Evolutionary conservation across 2,329 filamentous ascomycete species (phyloP), one percentile per base, ranked within the genome.

Genomic region (Zymoseptoria pseudotritici): DNA sequence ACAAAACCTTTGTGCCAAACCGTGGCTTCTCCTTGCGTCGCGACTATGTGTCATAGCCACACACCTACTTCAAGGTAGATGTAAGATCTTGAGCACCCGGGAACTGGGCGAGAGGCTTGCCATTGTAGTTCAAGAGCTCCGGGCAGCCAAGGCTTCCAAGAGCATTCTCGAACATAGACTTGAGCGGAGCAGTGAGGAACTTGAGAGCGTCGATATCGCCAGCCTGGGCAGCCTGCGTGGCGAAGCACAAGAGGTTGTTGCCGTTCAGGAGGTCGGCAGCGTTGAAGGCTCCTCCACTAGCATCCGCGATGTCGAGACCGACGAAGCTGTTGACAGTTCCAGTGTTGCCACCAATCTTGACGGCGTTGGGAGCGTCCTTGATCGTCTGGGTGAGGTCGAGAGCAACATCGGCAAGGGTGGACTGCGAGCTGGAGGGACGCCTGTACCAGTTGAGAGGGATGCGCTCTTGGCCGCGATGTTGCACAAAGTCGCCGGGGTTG

Each of bases 211-310:
- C 58, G 26, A 62, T 57, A 24, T 58, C 58, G 6, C 56, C 58
- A 26, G 60, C 60, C 53, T 60, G 56, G 5, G 62, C 62, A 54
- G 61, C 58, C 2, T 22, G 19, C 53, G 62, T 60, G 24, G 62
- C 62, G 54, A 64, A 64, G 54, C 62, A 64, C 24, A 56, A 58
- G 11, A 63, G 50, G 56, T 64, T 64, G 61, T 64, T 64, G 26
- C 59, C 63, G 31, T 65, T 22, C 36, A 62, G n/a, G 13, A 66
- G 58, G 17, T 51, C 54, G 8, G 57, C 58, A 4, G 36, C 53
- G 42, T 79, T 80, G 59, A 77, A 75, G 0, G 79, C 69, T 26
- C 76, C 76, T 10, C 70, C 69, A 13, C 73, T 76, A 6, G 78
- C 58, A 46, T 76, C 63, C 10, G 53, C 58, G 6, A 74, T 57